These are phyloP conservation scores for Lactarius trivialis DNA, from an alignment of 768 basidiomycete genomes.

Conservation along the genomic window DNA sequence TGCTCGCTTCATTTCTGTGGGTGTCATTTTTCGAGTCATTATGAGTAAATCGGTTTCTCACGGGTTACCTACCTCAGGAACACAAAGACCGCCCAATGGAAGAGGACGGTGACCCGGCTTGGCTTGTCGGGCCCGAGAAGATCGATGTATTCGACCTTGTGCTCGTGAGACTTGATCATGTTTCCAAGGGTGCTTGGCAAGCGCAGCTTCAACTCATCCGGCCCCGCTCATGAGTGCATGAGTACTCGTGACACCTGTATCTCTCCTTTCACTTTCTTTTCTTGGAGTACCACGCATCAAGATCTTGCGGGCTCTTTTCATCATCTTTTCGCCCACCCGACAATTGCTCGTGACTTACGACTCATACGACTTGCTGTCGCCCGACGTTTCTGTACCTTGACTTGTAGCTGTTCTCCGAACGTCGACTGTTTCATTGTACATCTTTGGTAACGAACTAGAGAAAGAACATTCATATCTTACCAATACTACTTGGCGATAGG, in stretches of 20 bases:
- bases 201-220: constrained; percentile 55
- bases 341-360: background rate
- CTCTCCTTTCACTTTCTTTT: background rate
- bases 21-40: constrained; percentile 21
- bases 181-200: constrained; percentile 79
- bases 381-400: background rate
- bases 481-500: background rate
- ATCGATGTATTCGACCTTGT: constrained; percentile 63
- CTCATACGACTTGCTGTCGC: background rate
- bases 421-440: background rate
- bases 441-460: background rate
- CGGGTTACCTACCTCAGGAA: constrained; percentile 36
- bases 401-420: constrained; percentile 1
- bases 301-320: background rate
- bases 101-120: constrained; percentile 52
- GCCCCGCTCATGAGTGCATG: constrained; percentile 6
- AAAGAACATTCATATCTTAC: too few relatives aligned
- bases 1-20: constrained; percentile 56
- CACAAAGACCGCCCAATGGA: constrained; percentile 48
- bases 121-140: constrained; percentile 50
- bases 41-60: background rate
- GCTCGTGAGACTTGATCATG: constrained; percentile 75
- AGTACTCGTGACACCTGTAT: too few relatives aligned
- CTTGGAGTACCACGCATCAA: background rate
- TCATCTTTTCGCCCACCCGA: background rate